Base-by-base conservation (phyloP, 2,329 filamentous ascomycete species). In the Coniochaeta pulveracea region DNA sequence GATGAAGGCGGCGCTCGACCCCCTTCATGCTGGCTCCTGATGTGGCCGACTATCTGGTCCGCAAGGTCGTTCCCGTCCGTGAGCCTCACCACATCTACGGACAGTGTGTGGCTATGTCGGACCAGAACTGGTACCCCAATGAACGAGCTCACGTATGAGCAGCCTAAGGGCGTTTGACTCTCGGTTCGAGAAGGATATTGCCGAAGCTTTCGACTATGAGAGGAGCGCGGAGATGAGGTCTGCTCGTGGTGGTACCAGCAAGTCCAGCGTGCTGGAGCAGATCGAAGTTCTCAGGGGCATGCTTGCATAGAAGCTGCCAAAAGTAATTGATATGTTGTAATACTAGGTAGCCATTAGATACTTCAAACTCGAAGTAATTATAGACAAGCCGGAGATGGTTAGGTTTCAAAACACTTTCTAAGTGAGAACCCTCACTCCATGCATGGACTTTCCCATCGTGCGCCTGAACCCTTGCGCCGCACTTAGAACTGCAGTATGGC, bases 51-150 rank as follows among this genome's bases (percentile, higher is more conserved):
- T 80, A 78, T 51, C 63, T 80, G 4, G 75, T 80, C 25, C 63
- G 72, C 39, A 78, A 77, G 55, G 76, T 76, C 32, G 79, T 88
- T 14, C 83, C 83, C 6, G 89, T 91, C 69, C 72, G 83, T 30
- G 80, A 89, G 61, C 84, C 82, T 1, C 83, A 89, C 55, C 83
- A 89, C 57, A 83, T 88, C 49, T 79, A 78, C 3, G 83, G 84
- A 11, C 69, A 72, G 22, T 75, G 81, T 3, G 83, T 89, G 5
- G 76, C 79, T n/a, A 58, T 82, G 31, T 76, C 78, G 1, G 82
- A 89, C 57, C 62, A 76, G 42, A 64, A 71, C 35, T 23, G 64
- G 64, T 23, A 68, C 69, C 1, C 72, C 78, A 12, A 89, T 89
- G 76, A 75, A 85, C 51, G 63, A 80, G 49, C 63, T 89, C 19